phyloP scores from a whole-genome alignment of 2,329 filamentous ascomycete species.

The Colletotrichum paranaense region DNA sequence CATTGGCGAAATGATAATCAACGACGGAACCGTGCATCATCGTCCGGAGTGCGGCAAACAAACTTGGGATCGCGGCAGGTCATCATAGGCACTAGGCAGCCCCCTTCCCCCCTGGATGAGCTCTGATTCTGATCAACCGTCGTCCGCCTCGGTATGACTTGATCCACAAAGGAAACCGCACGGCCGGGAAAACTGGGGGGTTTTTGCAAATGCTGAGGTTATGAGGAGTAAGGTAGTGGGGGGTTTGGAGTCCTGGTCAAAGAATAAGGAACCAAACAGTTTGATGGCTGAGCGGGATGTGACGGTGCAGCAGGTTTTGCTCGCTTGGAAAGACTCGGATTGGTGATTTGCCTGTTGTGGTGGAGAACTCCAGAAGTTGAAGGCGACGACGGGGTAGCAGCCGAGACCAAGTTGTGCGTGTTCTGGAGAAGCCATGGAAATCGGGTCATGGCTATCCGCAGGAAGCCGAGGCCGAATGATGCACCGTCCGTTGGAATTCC shows the following conservation, averaged over 20 bases:
- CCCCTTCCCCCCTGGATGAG: not conserved
- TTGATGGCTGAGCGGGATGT: not conserved
- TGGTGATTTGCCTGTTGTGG: not conserved
- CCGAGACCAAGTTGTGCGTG: not conserved
- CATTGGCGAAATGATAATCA: conserved; percentile 3
- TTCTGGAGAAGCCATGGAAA: conserved; percentile 9
- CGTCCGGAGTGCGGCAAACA: conserved; percentile 10
- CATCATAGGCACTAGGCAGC: conserved; percentile 4
- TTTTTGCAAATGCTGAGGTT: not conserved
- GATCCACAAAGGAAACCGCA: conserved; percentile 6
- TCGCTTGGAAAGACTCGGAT: not conserved
- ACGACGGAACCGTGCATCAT: conserved; percentile 11
- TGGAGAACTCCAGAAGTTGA: not conserved
- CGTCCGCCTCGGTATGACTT: conserved; percentile 20
- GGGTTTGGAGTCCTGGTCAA: not conserved
- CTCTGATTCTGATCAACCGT: conserved; percentile 18
- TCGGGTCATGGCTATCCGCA: conserved; percentile 19
- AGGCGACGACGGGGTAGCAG: not conserved
- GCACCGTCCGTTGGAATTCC: not conserved
- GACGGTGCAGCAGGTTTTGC: not conserved
- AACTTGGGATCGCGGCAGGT: conserved; percentile 18
- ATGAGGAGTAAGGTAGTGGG: conserved; percentile 1
- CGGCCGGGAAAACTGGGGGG: not conserved
- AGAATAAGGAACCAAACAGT: not conserved
- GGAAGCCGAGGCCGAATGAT: not conserved